phyloP scores from a whole-genome alignment of 441 rosid species.

The Dalechampia spathulata region DNA sequence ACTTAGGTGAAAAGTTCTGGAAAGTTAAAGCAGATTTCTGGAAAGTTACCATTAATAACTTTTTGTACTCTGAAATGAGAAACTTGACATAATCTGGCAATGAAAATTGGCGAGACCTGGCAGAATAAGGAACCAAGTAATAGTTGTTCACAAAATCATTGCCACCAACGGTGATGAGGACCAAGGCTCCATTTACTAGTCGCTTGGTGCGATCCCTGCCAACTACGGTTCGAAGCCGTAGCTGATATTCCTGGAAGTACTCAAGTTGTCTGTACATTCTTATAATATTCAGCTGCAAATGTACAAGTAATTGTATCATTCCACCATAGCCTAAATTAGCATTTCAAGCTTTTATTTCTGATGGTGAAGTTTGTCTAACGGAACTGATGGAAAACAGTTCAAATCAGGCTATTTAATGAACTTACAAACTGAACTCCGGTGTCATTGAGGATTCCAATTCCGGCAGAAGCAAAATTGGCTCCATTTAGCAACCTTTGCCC shows the following conservation, averaged over 20 bases:
- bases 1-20: no score
- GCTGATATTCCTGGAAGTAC: constrained; percentile 28
- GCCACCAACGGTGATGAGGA: constrained; percentile 39
- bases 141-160: constrained; percentile 46
- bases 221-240: constrained; percentile 16
- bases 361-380: not conserved
- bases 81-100: constrained; percentile 26
- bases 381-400: not conserved
- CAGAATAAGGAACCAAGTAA: constrained; percentile 33
- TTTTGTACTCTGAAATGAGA: constrained; percentile 23
- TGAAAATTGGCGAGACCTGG: constrained; percentile 29
- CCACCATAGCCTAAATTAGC: no score
- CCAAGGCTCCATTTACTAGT: constrained; percentile 28
- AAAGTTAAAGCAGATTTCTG: no score
- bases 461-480: constrained; percentile 35
- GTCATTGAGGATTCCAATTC: constrained; percentile 39
- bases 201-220: constrained; percentile 21
- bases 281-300: constrained; percentile 17
- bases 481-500: constrained; percentile 30
- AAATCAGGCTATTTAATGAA: not conserved
- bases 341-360: no score
- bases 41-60: constrained; percentile 6
- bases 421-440: constrained; percentile 41
- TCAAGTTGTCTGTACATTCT: constrained; percentile 27
- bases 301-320: no score